Percentiles rank a stretch among this genome's conserved stretches.
phyloP scores from a whole-genome alignment of 805 yeast species.

The Maudiozyma serrabonitensis region DNA sequence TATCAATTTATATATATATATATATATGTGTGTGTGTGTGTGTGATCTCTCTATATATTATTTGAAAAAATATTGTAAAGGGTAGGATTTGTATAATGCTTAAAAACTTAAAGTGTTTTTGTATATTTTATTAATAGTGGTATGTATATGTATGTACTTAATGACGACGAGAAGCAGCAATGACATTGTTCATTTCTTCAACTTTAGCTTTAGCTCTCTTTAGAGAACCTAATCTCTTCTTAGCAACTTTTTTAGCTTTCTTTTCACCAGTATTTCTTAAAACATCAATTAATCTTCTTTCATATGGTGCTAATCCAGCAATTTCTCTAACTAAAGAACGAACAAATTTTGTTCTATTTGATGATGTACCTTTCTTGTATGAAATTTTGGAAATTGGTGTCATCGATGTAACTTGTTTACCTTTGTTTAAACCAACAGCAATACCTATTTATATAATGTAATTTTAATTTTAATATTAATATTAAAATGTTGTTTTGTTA shows the following conservation, averaged over 20 bases:
- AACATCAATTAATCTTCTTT: constrained; percentile 98
- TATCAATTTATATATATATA: too few relatives aligned
- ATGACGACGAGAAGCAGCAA: constrained; percentile 95
- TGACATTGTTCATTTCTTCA: constrained; percentile 94
- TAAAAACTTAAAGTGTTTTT: too few relatives aligned
- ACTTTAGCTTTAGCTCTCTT: constrained; percentile 99
- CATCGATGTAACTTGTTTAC: constrained; percentile 87
- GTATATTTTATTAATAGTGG: too few relatives aligned
- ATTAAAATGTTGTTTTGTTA: not conserved
- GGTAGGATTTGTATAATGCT: too few relatives aligned
- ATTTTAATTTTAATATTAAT: not conserved
- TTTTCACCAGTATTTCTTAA: constrained; percentile 99
- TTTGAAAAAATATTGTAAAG: too few relatives aligned
- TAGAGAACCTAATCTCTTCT: constrained; percentile 99
- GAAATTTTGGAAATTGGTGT: constrained; percentile 83
- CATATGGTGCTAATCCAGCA: constrained; percentile 98
- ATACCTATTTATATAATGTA: constrained; percentile 12
- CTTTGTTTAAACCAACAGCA: constrained; percentile 98
- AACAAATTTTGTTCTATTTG: constrained; percentile 94
- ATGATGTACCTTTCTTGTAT: constrained; percentile 91
- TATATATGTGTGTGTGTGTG: too few relatives aligned
- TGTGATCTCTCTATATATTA: too few relatives aligned
- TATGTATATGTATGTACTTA: constrained; percentile 23
- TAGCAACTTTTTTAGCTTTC: constrained; percentile 99
- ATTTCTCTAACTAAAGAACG: constrained; percentile 94